Evolutionary conservation across 495 filamentous ascomycete species (phyloP).

Genomic region (Penicillium salamii): DNA sequence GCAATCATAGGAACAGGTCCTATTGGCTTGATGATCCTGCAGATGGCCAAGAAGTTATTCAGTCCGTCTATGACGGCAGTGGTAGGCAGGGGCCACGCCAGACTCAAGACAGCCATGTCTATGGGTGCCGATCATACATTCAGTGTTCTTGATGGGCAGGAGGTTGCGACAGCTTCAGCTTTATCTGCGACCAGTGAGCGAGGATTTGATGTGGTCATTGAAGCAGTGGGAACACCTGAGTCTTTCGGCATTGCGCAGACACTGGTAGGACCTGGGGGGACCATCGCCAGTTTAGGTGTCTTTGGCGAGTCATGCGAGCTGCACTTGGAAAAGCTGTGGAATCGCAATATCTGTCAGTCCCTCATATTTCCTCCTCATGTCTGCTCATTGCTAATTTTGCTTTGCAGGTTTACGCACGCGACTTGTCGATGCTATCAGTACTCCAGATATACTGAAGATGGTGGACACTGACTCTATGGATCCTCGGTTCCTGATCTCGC

Average conservation of each 20-base stretch:
- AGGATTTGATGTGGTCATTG: constrained; percentile 51
- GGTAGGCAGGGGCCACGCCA: constrained; percentile 37
- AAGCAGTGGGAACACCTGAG: constrained; percentile 46
- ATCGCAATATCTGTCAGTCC: constrained; percentile 37
- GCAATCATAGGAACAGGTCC: constrained; percentile 50
- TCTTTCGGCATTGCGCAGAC: constrained; percentile 43
- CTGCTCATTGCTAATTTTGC: neutral
- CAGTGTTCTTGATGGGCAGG: neutral
- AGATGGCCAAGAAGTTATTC: constrained; percentile 42
- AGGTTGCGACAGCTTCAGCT: neutral
- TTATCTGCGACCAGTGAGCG: constrained; percentile 31
- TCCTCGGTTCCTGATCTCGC: constrained; percentile 1
- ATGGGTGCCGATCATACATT: constrained; percentile 42
- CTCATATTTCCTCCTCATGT: too few species aligned
- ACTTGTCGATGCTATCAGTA: constrained; percentile 6
- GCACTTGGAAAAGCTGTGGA: constrained; percentile 35
- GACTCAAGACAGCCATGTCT: constrained; percentile 39
- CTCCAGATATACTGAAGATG: neutral
- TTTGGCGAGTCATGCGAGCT: constrained; percentile 40
- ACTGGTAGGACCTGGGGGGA: constrained; percentile 46
- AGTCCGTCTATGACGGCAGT: constrained; percentile 36
- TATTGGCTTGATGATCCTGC: constrained; percentile 43
- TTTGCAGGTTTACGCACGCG: constrained; percentile 1
- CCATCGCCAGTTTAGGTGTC: constrained; percentile 51
- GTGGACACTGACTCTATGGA: neutral